Conservation (phyloP, 805 yeast species). For the Starmerella davenportii region DNA sequence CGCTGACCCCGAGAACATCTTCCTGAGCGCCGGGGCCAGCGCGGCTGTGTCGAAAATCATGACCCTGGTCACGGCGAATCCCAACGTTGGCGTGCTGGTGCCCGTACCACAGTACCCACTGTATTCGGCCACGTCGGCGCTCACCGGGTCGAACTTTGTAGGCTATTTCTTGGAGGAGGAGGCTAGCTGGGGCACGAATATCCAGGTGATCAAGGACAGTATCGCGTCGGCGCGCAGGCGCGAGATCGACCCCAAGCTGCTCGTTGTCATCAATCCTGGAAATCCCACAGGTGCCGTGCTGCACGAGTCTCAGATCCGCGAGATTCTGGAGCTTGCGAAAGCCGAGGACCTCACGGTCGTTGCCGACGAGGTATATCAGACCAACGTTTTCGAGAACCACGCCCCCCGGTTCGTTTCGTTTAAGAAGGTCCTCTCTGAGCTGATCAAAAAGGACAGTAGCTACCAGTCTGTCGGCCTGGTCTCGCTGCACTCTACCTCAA, state of each 20-base stretch:
- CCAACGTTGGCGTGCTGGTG: constrained; percentile 58
- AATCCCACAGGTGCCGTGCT: constrained; percentile 92
- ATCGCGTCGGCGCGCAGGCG: constrained; percentile 32
- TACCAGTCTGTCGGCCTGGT: constrained; percentile 71
- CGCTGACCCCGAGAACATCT: constrained; percentile 55
- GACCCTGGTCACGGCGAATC: constrained; percentile 43
- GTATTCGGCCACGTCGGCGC: constrained; percentile 83
- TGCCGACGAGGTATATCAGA: constrained; percentile 97
- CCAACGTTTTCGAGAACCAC: constrained; percentile 57
- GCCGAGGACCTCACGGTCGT: constrained; percentile 67
- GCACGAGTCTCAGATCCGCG: constrained; percentile 43
- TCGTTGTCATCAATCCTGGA: constrained; percentile 94
- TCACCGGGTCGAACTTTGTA: constrained; percentile 63
- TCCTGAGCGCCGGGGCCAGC: constrained; percentile 86
- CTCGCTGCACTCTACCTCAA: constrained; percentile 90
- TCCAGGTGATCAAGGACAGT: constrained; percentile 40
- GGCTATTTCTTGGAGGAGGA: constrained; percentile 76
- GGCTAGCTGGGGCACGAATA: constrained; percentile 67
- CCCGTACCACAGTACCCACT: constrained; percentile 98
- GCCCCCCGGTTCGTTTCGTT: constrained; percentile 51
- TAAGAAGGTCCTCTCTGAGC: constrained; percentile 54
- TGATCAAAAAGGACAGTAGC: constrained; percentile 33
- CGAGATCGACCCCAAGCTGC: constrained; percentile 50
- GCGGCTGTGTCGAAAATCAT: constrained; percentile 73
- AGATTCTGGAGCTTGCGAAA: constrained; percentile 63